Percentiles rank a stretch among this genome's conserved stretches.
Evolutionary conservation across 2,329 filamentous ascomycete species (phyloP).

Genomic region (Penicillium sp.): DNA sequence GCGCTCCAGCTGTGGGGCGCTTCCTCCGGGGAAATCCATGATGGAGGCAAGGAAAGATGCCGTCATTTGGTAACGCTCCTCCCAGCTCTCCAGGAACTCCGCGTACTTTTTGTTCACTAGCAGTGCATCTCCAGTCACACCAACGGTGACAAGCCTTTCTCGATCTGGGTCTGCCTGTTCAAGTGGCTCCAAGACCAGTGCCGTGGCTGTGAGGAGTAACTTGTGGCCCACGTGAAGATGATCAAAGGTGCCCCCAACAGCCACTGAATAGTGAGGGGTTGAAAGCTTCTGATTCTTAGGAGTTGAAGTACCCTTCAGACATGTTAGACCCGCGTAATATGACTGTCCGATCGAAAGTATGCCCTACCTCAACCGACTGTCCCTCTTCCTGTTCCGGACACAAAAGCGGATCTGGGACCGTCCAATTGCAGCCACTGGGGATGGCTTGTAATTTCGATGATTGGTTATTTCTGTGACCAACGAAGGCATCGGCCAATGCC

Average conservation of each 20-base stretch:
- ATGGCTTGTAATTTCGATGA: conserved; percentile 20
- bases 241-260: conserved; percentile 91
- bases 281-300: background rate
- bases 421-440: conserved; percentile 21
- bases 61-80: conserved; percentile 62
- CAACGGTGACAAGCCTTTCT: conserved; percentile 64
- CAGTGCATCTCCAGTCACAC: conserved; percentile 82
- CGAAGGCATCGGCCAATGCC: conserved; percentile 29
- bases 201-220: conserved; percentile 83
- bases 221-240: conserved; percentile 95
- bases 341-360: background rate
- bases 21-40: conserved; percentile 51
- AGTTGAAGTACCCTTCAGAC: background rate
- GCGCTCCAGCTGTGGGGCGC: conserved; percentile 27
- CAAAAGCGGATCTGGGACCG: conserved; percentile 20
- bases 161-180: conserved; percentile 28
- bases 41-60: conserved; percentile 64
- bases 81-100: conserved; percentile 75
- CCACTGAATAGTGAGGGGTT: conserved; percentile 56
- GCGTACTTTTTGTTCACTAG: conserved; percentile 85
- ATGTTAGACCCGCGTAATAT: background rate
- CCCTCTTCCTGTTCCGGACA: conserved; percentile 17
- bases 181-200: conserved; percentile 60
- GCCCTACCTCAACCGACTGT: background rate
- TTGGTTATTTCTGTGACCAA: conserved; percentile 17